A percentile compares a stretch with the other conserved stretches of the same genome.
phyloP scores from a whole-genome alignment of 2,329 filamentous ascomycete genomes.

The Fusarium nurragi region DNA sequence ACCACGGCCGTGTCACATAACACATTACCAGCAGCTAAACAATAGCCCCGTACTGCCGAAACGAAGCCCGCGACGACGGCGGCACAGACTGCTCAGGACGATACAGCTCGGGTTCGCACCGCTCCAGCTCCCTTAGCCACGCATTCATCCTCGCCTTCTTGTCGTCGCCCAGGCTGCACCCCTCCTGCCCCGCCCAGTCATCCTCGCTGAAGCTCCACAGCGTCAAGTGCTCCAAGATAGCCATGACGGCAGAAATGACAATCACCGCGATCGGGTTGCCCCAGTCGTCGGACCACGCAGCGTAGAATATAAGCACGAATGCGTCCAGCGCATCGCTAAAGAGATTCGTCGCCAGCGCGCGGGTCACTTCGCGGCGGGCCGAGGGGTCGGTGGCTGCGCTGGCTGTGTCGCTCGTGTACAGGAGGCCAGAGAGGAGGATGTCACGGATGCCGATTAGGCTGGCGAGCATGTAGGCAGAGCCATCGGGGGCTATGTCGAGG shows the following conservation, averaged over 20 bases:
- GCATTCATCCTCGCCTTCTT: slow-evolving; percentile 47
- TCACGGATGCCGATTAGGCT: slow-evolving; percentile 48
- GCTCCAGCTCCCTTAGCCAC: slow-evolving; percentile 46
- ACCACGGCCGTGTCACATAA: not conserved
- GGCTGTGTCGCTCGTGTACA: slow-evolving; percentile 41
- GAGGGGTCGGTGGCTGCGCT: slow-evolving; percentile 15
- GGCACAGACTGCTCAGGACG: slow-evolving; percentile 28
- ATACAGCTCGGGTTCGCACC: slow-evolving; percentile 18
- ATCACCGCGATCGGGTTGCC: slow-evolving; percentile 45
- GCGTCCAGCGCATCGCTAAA: slow-evolving; percentile 50
- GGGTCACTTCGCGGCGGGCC: slow-evolving; percentile 43
- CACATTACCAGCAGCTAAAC: not conserved
- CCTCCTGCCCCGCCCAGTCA: slow-evolving; percentile 33
- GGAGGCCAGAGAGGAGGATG: slow-evolving; percentile 44
- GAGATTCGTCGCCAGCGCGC: slow-evolving; percentile 46
- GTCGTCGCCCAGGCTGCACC: slow-evolving; percentile 40
- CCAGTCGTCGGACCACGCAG: slow-evolving; percentile 46
- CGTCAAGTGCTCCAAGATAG: slow-evolving; percentile 47
- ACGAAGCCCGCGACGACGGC: slow-evolving; percentile 30
- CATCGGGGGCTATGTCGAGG: slow-evolving; percentile 44
- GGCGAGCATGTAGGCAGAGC: slow-evolving; percentile 45
- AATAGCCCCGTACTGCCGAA: slow-evolving; percentile 28
- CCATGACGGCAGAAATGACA: slow-evolving; percentile 44
- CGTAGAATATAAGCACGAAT: slow-evolving; percentile 49
- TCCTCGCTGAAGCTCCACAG: slow-evolving; percentile 49